phyloP scores from a whole-genome alignment of 2,329 filamentous ascomycete genomes.

The Clarireedia homoeocarpa region DNA sequence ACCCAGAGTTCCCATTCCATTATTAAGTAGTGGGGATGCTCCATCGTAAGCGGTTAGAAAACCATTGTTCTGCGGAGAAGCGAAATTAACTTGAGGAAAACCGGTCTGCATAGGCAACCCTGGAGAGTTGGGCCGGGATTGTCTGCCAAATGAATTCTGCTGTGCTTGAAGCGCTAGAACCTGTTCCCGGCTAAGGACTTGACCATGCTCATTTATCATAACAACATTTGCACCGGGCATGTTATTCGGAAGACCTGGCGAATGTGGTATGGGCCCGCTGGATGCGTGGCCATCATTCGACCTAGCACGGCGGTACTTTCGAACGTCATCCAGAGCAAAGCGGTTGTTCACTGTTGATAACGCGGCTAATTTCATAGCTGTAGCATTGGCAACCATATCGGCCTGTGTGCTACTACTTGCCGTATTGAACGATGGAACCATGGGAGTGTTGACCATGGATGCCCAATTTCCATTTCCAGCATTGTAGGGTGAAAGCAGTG shows the following conservation, averaged over 20 bases:
- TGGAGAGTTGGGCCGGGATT: slow-evolving; percentile 84
- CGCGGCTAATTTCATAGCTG: slow-evolving; percentile 96
- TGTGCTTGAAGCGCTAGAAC: slow-evolving; percentile 69
- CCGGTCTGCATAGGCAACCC: slow-evolving; percentile 73
- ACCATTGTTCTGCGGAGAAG: slow-evolving; percentile 88
- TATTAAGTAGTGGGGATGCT: slow-evolving; percentile 60
- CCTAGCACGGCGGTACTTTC: slow-evolving; percentile 86
- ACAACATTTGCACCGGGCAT: slow-evolving; percentile 71
- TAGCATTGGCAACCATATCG: slow-evolving; percentile 97
- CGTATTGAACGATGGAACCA: slow-evolving; percentile 75
- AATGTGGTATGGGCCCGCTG: slow-evolving; percentile 52
- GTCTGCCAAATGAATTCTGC: slow-evolving; percentile 50
- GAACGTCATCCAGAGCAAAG: slow-evolving; percentile 91
- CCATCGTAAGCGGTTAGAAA: slow-evolving; percentile 86
- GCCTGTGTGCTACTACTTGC: slow-evolving; percentile 57
- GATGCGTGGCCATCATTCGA: slow-evolving; percentile 71
- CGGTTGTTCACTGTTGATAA: slow-evolving; percentile 97
- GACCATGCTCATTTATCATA: slow-evolving; percentile 91
- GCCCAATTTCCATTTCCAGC: slow-evolving; percentile 89
- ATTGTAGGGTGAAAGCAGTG: slow-evolving; percentile 77
- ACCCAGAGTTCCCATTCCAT: slow-evolving; percentile 62
- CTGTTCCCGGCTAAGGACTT: slow-evolving; percentile 78
- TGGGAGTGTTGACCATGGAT: slow-evolving; percentile 95
- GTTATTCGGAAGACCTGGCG: slow-evolving; percentile 55
- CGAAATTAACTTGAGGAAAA: slow-evolving; percentile 62